Evolutionary conservation across 805 yeast species (phyloP).

Genomic region (Ogataea dorogensis): DNA sequence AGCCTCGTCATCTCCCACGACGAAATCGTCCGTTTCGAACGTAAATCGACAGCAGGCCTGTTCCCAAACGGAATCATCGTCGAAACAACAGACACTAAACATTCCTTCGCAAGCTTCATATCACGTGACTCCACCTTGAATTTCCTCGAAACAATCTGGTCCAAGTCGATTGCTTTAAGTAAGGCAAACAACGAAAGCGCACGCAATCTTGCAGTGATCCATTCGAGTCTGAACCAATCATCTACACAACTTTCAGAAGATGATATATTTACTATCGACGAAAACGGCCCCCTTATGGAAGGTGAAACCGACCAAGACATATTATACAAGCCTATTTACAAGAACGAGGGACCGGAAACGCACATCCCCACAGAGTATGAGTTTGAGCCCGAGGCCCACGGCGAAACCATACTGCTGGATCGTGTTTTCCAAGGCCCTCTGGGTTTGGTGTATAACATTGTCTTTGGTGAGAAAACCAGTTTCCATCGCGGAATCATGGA

Average conservation of each 20-base stretch:
- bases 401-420: constrained; percentile 51
- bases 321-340: constrained; percentile 24
- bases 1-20: constrained; percentile 67
- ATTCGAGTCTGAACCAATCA: constrained; percentile 14
- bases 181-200: constrained; percentile 25
- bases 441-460: constrained; percentile 65
- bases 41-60: constrained; percentile 80
- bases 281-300: constrained; percentile 26
- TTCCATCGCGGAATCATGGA: constrained; percentile 40
- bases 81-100: constrained; percentile 60
- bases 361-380: constrained; percentile 59
- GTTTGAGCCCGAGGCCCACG: constrained; percentile 41
- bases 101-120: constrained; percentile 83
- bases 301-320: constrained; percentile 27
- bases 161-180: constrained; percentile 39
- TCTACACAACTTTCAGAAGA: constrained; percentile 25
- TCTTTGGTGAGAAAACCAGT: constrained; percentile 61
- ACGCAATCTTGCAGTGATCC: constrained; percentile 26
- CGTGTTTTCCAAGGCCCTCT: constrained; percentile 65
- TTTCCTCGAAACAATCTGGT: constrained; percentile 70
- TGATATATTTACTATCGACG: constrained; percentile 34
- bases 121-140: constrained; percentile 77
- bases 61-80: constrained; percentile 87
- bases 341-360: constrained; percentile 56
- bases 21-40: constrained; percentile 73